phyloP scores from a whole-genome alignment of 2,329 filamentous ascomycete genomes.

The Cyanodermella asteris region DNA sequence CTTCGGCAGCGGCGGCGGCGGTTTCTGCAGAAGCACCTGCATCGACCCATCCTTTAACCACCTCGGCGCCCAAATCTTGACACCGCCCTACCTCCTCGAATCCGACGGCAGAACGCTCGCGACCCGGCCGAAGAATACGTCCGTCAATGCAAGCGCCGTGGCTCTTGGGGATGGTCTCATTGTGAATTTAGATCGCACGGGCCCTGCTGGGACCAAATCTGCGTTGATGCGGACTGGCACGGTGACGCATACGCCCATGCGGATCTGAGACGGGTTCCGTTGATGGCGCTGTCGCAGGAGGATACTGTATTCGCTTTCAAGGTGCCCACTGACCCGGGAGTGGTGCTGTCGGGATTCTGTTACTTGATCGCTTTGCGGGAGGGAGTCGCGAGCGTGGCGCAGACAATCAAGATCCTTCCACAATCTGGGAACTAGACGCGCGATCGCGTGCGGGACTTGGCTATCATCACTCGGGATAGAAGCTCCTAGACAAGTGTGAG shows the following conservation, averaged over 20 bases:
- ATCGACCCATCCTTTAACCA: slow-evolving; percentile 30
- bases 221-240: slow-evolving; percentile 27
- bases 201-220: slow-evolving; percentile 13
- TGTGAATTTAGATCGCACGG: slow-evolving; percentile 15
- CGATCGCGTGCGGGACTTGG: too few relatives aligned
- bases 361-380: slow-evolving; percentile 27
- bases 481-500: too few relatives aligned
- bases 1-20: slow-evolving; percentile 29
- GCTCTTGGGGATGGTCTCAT: slow-evolving; percentile 13
- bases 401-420: too few relatives aligned
- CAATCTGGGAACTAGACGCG: too few relatives aligned
- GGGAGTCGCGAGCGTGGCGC: slow-evolving; percentile 26
- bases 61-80: slow-evolving; percentile 32
- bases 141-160: slow-evolving; percentile 12
- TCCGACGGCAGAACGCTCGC: slow-evolving; percentile 18
- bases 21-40: slow-evolving; percentile 26
- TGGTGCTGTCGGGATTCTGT: slow-evolving; percentile 31
- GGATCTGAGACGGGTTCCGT: slow-evolving; percentile 31
- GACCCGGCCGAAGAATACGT: slow-evolving; percentile 21
- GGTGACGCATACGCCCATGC: slow-evolving; percentile 35
- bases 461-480: too few relatives aligned
- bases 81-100: slow-evolving; percentile 32
- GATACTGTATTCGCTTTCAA: slow-evolving; percentile 17
- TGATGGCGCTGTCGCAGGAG: slow-evolving; percentile 13
- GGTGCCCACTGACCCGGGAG: slow-evolving; percentile 25